Evolutionary conservation across 768 basidiomycete genomes (phyloP), one percentile per base, ranked within the genome.

Genomic region (Xanthoconium stramineum): DNA sequence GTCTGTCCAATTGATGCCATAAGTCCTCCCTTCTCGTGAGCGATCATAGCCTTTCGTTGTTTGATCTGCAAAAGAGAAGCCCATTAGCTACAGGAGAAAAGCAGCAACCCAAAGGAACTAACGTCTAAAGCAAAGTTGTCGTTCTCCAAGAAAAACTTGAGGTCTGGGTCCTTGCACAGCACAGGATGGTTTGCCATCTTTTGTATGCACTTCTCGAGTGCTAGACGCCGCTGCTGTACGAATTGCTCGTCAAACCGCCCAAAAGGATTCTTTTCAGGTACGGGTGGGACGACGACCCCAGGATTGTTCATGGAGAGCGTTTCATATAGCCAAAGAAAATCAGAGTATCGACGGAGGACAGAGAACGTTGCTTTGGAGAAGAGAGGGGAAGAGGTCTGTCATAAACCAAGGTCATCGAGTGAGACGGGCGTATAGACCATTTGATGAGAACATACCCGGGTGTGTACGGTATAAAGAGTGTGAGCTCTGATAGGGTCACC

Each of bases 301-400:
- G 96, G 95, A 66, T 98, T 98, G 72, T 98, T 98, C 62, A 74
- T 69, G 0, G 86, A 87, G 2, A 99, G 80, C 0, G 88, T 85
- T 65, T 94, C 93, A 70, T 91, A 97, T 1, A 99, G 73, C 97
- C 97, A 98, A 19, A 98, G 81, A 65, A 98, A 99, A 72, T 99
- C 96, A 7, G 92, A 94, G 72, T 97, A 99, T 33, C 97, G 86
- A n/a, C 97, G 83, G 2, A 99, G 84, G 50, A 98, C 97, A 3
- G 94, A 95, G 70, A 97, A 96, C 1, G 84, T 76, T 1, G 86
- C 82, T 76, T 91, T 92, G 61, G 85, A 83, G 74, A 82, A 98
- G 28, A 87, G 74, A 0, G 91, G 86, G 5, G 93, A 95, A 8
- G 88, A 91, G 0, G 94, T 97, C 88, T 92, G 61, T 12, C 12